Percentiles rank a stretch among this genome's conserved stretches.
Conservation (phyloP, 345 rosid species). For the Geranium brycei region DNA sequence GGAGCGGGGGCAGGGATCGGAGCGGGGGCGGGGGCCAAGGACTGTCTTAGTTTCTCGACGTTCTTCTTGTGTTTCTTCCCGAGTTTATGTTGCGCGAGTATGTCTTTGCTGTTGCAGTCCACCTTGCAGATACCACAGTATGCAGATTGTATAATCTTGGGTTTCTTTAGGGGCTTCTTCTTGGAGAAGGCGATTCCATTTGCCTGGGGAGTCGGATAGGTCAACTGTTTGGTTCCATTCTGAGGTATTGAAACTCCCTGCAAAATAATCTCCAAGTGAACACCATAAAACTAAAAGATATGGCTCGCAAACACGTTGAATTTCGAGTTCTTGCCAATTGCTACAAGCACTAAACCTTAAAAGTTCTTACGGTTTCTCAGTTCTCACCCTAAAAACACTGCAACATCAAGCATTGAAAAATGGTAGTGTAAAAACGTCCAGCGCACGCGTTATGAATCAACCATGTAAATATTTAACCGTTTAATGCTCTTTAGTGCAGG, state of each 20-base stretch:
- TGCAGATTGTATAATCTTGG: slow-evolving; percentile 13
- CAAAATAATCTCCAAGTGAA: slow-evolving; percentile 2
- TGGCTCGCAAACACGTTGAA: background rate
- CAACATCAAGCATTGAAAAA: background rate
- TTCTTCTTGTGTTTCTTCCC: slow-evolving; percentile 30
- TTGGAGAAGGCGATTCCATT: slow-evolving; percentile 10
- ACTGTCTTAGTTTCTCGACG: slow-evolving; percentile 16
- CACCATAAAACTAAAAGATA: background rate
- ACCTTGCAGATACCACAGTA: slow-evolving; percentile 20
- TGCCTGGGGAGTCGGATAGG: slow-evolving; percentile 11
- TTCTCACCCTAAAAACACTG: background rate
- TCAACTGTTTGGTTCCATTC: slow-evolving; percentile 13
- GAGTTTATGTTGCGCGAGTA: slow-evolving; percentile 20
- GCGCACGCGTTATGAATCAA: background rate
- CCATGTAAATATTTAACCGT: background rate
- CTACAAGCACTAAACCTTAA: background rate
- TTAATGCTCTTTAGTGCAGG: background rate
- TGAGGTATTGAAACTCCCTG: slow-evolving; percentile 9
- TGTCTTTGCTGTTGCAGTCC: slow-evolving; percentile 16
- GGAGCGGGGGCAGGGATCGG: slow-evolving; percentile 1
- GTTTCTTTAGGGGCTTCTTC: slow-evolving; percentile 11
- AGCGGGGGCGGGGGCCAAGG: background rate
- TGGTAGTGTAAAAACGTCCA: background rate
- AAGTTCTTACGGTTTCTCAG: background rate
- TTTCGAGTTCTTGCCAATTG: background rate